Conservation (phyloP, 768 basidiomycete species). For the Austroboletus eburneus region DNA sequence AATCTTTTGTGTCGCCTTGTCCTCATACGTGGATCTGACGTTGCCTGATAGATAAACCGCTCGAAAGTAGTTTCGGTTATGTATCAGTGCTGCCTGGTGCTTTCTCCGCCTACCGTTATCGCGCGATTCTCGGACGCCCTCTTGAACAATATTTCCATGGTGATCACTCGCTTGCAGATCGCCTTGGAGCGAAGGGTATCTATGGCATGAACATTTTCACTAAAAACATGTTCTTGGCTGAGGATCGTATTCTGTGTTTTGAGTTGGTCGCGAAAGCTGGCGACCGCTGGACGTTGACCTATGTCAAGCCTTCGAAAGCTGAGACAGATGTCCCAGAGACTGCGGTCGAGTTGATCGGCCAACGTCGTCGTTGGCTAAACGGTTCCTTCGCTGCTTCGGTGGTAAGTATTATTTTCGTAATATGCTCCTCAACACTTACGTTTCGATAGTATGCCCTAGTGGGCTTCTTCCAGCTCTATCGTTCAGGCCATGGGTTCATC, state of each 20-base stretch:
- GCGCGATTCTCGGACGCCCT: slow-evolving; percentile 85
- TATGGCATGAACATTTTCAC: slow-evolving; percentile 97
- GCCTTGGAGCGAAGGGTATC: slow-evolving; percentile 90
- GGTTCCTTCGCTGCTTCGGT: slow-evolving; percentile 93
- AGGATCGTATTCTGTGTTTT: slow-evolving; percentile 97
- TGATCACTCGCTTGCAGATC: slow-evolving; percentile 86
- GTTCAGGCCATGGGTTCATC: slow-evolving; percentile 79
- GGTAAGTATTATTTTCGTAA: slow-evolving; percentile 42
- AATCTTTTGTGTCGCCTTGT: slow-evolving; percentile 11
- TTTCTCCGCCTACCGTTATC: slow-evolving; percentile 94
- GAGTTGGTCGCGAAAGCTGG: slow-evolving; percentile 90
- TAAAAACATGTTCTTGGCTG: slow-evolving; percentile 88
- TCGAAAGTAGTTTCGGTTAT: slow-evolving; percentile 95
- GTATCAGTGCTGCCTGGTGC: slow-evolving; percentile 94
- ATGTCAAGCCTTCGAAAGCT: slow-evolving; percentile 93
- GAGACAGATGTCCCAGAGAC: slow-evolving; percentile 95
- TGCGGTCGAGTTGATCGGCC: slow-evolving; percentile 90
- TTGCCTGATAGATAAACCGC: slow-evolving; percentile 66
- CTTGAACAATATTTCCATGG: slow-evolving; percentile 85
- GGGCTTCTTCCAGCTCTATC: slow-evolving; percentile 88
- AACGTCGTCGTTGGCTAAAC: slow-evolving; percentile 95
- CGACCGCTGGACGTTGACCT: slow-evolving; percentile 83
- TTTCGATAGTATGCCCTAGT: slow-evolving; percentile 75
- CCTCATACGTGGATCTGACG: slow-evolving; percentile 8
- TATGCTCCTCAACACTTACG: background rate